Percentiles rank a stretch among this genome's conserved stretches.
Conservation (phyloP, 2,329 filamentous ascomycete genomes). For the Aureobasidium pullulans region DNA sequence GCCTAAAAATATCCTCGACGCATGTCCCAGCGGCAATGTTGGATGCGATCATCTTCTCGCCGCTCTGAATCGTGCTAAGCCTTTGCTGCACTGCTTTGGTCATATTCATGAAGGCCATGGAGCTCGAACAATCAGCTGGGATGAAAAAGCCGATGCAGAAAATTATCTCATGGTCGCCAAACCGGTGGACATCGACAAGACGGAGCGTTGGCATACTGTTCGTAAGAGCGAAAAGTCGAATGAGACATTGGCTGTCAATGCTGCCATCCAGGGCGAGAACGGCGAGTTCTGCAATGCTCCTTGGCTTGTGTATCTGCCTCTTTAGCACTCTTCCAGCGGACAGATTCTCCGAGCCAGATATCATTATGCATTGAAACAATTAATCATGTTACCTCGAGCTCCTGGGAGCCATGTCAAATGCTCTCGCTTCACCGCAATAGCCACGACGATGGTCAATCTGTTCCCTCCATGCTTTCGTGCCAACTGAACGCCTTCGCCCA, state of each 20-base stretch:
- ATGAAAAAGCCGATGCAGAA: neutral
- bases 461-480: too few species aligned
- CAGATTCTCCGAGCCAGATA: too few species aligned
- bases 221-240: neutral
- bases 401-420: too few species aligned
- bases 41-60: conserved; percentile 49
- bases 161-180: neutral
- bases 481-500: too few species aligned
- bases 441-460: too few species aligned
- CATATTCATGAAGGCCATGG: conserved; percentile 54
- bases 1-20: conserved; percentile 44
- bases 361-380: neutral
- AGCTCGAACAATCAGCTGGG: conserved; percentile 35
- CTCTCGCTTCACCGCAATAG: too few species aligned
- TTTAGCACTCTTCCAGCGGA: neutral
- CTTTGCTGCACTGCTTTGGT: conserved; percentile 52
- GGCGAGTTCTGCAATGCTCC: conserved; percentile 42
- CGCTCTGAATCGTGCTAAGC: conserved; percentile 44
- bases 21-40: conserved; percentile 31
- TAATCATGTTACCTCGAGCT: neutral
- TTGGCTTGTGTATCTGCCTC: conserved; percentile 43
- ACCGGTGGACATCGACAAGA: neutral
- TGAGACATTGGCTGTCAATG: conserved; percentile 50
- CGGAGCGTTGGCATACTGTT: neutral
- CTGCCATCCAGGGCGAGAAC: conserved; percentile 40